phyloP scores from a whole-genome alignment of 2,329 filamentous ascomycete genomes.

The Aureobasidium sp. region DNA sequence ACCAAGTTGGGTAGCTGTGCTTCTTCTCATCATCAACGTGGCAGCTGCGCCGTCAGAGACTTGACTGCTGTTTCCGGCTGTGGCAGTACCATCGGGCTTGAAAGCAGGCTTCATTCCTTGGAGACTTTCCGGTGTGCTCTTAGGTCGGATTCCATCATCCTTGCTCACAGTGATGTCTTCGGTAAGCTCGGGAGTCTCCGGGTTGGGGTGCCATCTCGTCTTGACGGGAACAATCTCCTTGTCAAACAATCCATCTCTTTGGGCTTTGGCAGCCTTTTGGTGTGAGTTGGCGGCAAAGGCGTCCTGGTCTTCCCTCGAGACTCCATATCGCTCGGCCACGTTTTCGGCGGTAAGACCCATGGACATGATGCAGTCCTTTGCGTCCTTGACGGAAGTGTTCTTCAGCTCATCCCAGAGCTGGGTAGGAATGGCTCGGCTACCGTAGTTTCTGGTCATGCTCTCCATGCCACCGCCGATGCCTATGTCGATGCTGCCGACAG shows the following conservation, averaged over 20 bases:
- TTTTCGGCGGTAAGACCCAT: conserved; percentile 92
- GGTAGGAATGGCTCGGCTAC: conserved; percentile 70
- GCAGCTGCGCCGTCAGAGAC: conserved; percentile 84
- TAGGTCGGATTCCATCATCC: conserved; percentile 75
- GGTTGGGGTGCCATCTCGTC: conserved; percentile 58
- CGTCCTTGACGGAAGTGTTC: conserved; percentile 56
- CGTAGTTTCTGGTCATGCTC: conserved; percentile 93
- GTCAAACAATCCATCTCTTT: conserved; percentile 60
- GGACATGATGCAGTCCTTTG: conserved; percentile 80
- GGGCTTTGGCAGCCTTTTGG: conserved; percentile 60
- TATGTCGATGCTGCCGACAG: conserved; percentile 59
- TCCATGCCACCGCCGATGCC: conserved; percentile 89
- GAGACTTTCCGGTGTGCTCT: conserved; percentile 60
- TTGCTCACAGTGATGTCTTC: conserved; percentile 58
- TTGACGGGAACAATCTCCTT: conserved; percentile 71
- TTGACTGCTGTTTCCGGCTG: conserved; percentile 78
- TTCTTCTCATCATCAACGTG: conserved; percentile 74
- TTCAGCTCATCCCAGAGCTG: conserved; percentile 68
- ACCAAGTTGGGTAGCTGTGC: conserved; percentile 65
- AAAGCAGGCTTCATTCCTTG: conserved; percentile 80
- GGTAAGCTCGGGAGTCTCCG: conserved; percentile 41
- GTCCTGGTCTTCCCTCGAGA: conserved; percentile 70
- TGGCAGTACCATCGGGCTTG: conserved; percentile 62
- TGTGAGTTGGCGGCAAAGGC: conserved; percentile 71
- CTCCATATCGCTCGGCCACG: conserved; percentile 66